Evolutionary conservation across 768 basidiomycete genomes (phyloP).

Genomic region (Lentinula lateritia): DNA sequence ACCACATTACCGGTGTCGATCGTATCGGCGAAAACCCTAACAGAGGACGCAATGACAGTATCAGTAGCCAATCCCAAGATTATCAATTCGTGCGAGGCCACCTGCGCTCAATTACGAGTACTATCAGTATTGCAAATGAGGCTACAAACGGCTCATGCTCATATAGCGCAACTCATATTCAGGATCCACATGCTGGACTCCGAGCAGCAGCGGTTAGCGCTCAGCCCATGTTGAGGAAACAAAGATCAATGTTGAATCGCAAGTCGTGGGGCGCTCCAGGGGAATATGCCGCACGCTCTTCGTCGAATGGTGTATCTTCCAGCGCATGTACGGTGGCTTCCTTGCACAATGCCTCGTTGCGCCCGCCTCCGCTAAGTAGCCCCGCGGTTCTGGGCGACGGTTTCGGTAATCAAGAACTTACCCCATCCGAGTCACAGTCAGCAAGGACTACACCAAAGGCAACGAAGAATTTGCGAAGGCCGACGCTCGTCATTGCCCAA

Average conservation of each 20-base stretch:
- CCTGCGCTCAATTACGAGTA: background rate
- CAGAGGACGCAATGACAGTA: background rate
- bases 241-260: slow-evolving; percentile 6
- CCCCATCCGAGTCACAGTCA: background rate
- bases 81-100: background rate
- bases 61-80: background rate
- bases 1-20: background rate
- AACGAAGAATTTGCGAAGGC: background rate
- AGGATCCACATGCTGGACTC: slow-evolving; percentile 2
- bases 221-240: slow-evolving; percentile 1
- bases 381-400: background rate
- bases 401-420: background rate
- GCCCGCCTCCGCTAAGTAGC: slow-evolving; percentile 2
- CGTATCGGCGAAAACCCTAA: background rate
- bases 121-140: background rate
- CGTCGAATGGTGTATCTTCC: background rate
- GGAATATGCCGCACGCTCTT: background rate
- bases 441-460: background rate
- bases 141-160: background rate
- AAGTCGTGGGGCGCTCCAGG: slow-evolving; percentile 5
- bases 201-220: slow-evolving; percentile 4
- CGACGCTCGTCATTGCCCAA: slow-evolving; percentile 1
- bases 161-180: background rate
- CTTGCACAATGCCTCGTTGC: background rate
- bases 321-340: background rate